Conservation (phyloP, 2,329 filamentous ascomycete genomes). For the Penicillium hordei region DNA sequence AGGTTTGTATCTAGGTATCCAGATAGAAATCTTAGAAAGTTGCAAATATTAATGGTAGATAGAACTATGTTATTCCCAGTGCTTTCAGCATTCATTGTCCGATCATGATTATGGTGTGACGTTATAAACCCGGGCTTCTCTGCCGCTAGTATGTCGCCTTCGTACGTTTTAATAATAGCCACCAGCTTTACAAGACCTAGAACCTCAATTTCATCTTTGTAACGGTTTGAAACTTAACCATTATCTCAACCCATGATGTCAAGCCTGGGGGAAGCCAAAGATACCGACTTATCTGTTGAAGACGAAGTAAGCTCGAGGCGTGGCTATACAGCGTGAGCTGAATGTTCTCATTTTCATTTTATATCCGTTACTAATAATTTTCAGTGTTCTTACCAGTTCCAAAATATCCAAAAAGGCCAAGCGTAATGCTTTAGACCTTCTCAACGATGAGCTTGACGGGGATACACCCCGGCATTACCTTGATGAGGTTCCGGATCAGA, state of each 20-base stretch:
- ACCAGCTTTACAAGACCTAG: neutral
- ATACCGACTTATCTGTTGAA: slow-evolving; percentile 15
- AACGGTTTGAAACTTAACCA: neutral
- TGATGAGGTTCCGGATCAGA: slow-evolving; percentile 2
- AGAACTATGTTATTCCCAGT: neutral
- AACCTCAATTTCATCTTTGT: neutral
- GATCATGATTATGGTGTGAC: neutral
- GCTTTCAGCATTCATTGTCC: neutral
- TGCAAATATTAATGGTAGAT: neutral
- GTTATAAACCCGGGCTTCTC: neutral
- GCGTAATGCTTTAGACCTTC: slow-evolving; percentile 25
- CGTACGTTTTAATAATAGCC: neutral
- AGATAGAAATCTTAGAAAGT: too few species aligned
- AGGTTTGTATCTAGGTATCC: neutral
- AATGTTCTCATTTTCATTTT: neutral
- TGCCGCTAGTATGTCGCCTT: neutral
- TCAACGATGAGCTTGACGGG: slow-evolving; percentile 23
- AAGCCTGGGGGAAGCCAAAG: slow-evolving; percentile 8
- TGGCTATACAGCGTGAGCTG: slow-evolving; percentile 22
- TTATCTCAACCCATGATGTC: slow-evolving; percentile 10
- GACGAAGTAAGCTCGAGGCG: slow-evolving; percentile 21
- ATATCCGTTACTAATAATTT: neutral
- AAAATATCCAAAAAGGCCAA: slow-evolving; percentile 27
- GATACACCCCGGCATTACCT: slow-evolving; percentile 17
- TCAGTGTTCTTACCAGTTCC: slow-evolving; percentile 21